Base-by-base conservation (phyloP, 2,329 filamentous ascomycete species). In the Trichophyton rubrum region DNA sequence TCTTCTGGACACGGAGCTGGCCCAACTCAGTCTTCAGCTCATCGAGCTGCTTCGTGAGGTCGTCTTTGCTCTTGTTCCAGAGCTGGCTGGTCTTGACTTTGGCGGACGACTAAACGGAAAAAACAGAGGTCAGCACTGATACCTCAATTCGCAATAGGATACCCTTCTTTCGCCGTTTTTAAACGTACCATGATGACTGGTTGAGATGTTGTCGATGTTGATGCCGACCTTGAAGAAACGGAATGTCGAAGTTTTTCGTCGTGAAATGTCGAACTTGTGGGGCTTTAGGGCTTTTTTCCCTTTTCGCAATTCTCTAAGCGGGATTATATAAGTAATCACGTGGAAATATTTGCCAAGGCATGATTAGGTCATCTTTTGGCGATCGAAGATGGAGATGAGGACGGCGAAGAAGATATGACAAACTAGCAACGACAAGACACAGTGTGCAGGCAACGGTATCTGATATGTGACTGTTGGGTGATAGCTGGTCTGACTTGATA, bases 61-160 rank as follows among this genome's bases (percentile, higher is more conserved):
- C 95, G 76, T 96, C 90, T 87, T 97, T 97, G 87, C 85, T 91
- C 90, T 99, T 99, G 82, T 85, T 86, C 93, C 93, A 97, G 80
- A 99, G 90, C 82, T 89, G 85, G 81, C 85, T 85, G 79, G 92
- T 86, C 88, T 96, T 97, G 81, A 99, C 90, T 85, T 85, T 85
- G 71, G 78, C 79, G 73, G 80, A 76, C 77, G 83, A 85, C 81
- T 84, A 70, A 38, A 38, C 9, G 58, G 68, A 63, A 57, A 57
- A 57, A 57, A 13, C n/a, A n/a, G 27, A 24, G n/a, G 30, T 57
- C 9, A 55, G 56, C 57, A 62, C 3, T 20, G 49, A 24, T 24
- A 13, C 49, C 7, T 53, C 49, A n/a, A 15, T 3, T 38, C 33
- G 33, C 33, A 38, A 38, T 38, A 38, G 33, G 17, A 30, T 53